Percentiles rank a stretch among this genome's conserved stretches.
Conservation (phyloP, 345 rosid species). For the Pistacia atlantica region DNA sequence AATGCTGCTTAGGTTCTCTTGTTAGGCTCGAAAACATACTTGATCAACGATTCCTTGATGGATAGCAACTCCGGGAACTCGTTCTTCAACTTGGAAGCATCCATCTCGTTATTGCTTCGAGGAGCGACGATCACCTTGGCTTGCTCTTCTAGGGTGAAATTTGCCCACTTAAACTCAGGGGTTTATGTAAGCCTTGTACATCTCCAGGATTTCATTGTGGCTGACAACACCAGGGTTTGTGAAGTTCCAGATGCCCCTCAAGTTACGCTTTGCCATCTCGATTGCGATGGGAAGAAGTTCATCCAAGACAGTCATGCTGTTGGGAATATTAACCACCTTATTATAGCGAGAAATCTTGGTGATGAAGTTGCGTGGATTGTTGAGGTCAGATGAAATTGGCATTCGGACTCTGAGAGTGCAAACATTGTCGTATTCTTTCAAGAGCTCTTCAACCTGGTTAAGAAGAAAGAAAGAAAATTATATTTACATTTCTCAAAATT, state of each 20-base stretch:
- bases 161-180: constrained; percentile 62
- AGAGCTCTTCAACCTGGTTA: constrained; percentile 83
- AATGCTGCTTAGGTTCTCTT: constrained; percentile 43
- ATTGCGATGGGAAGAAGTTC: constrained; percentile 83
- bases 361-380: constrained; percentile 88
- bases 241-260: constrained; percentile 89
- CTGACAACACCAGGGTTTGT: constrained; percentile 92
- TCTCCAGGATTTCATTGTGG: constrained; percentile 91
- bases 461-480: background rate
- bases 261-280: constrained; percentile 91
- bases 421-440: constrained; percentile 82
- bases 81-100: constrained; percentile 74
- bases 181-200: constrained; percentile 85
- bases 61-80: constrained; percentile 86
- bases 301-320: constrained; percentile 90
- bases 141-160: constrained; percentile 87
- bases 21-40: constrained; percentile 78
- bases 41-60: constrained; percentile 78
- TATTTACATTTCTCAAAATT: background rate
- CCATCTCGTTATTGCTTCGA: constrained; percentile 91
- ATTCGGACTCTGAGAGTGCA: constrained; percentile 92
- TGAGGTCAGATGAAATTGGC: constrained; percentile 92
- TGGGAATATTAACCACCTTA: constrained; percentile 92
- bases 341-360: constrained; percentile 87
- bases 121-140: constrained; percentile 91